Conservation (phyloP, 148 eudicot genomes). For the Nepenthes gracilis region DNA sequence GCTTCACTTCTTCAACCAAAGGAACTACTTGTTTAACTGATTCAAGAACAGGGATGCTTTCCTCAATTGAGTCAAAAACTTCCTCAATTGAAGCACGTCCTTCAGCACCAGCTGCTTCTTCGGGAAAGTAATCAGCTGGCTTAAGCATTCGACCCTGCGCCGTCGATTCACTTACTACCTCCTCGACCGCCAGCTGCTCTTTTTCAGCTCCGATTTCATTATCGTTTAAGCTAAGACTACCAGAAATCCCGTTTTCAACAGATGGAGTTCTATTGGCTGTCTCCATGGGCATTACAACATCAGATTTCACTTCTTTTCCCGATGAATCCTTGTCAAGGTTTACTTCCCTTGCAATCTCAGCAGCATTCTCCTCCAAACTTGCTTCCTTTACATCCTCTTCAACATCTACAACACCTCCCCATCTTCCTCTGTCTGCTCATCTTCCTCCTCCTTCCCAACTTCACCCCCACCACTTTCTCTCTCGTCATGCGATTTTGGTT, state of each 20-base stretch:
- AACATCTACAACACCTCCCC: conserved; percentile 23
- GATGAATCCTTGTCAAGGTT: conserved; percentile 16
- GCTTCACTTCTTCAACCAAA: conserved; percentile 11
- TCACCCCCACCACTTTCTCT: conserved; percentile 48
- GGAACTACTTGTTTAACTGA: conserved; percentile 31
- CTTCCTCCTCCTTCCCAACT: conserved; percentile 8
- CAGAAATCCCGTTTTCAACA: conserved; percentile 10
- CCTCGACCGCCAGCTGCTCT: conserved; percentile 3
- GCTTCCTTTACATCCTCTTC: conserved; percentile 13
- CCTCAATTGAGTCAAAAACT: conserved; percentile 6
- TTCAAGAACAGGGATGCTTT: conserved; percentile 19
- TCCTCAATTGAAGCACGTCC: conserved; percentile 2
- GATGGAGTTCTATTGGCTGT: conserved; percentile 2
- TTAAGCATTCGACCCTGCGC: not conserved
- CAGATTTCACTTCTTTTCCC: not conserved
- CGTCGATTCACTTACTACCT: no score
- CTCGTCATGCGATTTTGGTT: conserved; percentile 34
- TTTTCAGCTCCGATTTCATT: conserved; percentile 12
- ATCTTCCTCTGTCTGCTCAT: no score
- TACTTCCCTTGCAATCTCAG: conserved; percentile 17
- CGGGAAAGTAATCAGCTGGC: not conserved
- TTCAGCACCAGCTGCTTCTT: not conserved
- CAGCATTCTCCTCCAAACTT: conserved; percentile 18
- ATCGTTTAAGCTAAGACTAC: not conserved
- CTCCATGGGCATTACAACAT: conserved; percentile 5